phyloP scores from a whole-genome alignment of 2,329 filamentous ascomycete species.

The Arthrobotrys iridis region DNA sequence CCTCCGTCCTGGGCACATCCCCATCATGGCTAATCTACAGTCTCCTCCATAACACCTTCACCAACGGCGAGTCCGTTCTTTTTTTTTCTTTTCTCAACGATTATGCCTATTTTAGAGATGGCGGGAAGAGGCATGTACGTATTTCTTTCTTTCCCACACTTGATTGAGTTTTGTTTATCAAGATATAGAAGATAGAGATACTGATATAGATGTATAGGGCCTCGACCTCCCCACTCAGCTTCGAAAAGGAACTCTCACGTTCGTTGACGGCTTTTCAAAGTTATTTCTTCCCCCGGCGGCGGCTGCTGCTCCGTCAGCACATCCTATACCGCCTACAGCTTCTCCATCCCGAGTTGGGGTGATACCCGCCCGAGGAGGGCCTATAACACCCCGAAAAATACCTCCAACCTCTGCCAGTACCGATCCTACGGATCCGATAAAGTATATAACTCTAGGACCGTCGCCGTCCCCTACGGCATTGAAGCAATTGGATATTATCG shows the following conservation, averaged over 20 bases:
- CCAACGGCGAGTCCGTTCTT: constrained; percentile 68
- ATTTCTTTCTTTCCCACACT: neutral
- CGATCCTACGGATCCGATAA: constrained; percentile 24
- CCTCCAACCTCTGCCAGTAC: neutral
- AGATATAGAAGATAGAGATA: neutral
- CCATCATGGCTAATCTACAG: constrained; percentile 72
- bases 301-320: neutral
- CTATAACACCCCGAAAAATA: constrained; percentile 13
- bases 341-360: constrained; percentile 36
- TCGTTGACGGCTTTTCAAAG: constrained; percentile 77
- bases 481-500: constrained; percentile 24
- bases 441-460: constrained; percentile 26
- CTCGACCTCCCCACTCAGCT: constrained; percentile 74
- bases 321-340: neutral
- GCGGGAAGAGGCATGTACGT: constrained; percentile 73
- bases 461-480: neutral
- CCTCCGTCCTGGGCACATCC: constrained; percentile 72
- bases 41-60: constrained; percentile 56
- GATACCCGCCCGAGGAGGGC: constrained; percentile 28
- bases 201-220: constrained; percentile 65
- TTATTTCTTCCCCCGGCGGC: constrained; percentile 62
- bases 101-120: constrained; percentile 79
- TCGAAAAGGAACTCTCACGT: constrained; percentile 71
- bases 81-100: constrained; percentile 86
- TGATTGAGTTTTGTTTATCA: neutral